Percentiles rank a stretch among this genome's conserved stretches.
Conservation (phyloP, 1,284 basidiomycete species). For the Boletellus deceptivus region DNA sequence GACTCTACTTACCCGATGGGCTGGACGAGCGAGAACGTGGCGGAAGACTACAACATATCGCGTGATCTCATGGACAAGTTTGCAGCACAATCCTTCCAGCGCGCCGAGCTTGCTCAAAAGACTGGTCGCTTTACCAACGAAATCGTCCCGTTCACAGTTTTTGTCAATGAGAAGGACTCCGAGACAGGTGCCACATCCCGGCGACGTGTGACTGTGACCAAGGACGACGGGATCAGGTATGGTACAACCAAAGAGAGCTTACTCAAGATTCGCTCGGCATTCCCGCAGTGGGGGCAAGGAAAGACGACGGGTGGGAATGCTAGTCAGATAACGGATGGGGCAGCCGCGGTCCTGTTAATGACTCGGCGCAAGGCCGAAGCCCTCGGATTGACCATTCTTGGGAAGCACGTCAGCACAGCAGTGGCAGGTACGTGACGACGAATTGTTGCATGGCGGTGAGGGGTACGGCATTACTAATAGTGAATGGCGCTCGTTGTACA, state of each 20-base stretch:
- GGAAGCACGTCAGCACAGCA: slow-evolving; percentile 74
- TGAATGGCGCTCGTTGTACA: slow-evolving; percentile 19
- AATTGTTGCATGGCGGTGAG: background rate
- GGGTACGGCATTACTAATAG: background rate
- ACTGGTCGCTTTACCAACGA: slow-evolving; percentile 72
- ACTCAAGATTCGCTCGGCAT: slow-evolving; percentile 71
- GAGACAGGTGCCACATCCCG: slow-evolving; percentile 46
- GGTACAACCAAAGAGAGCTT: slow-evolving; percentile 74
- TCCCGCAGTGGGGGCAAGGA: slow-evolving; percentile 82
- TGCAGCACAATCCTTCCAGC: slow-evolving; percentile 77
- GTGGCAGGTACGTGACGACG: slow-evolving; percentile 55
- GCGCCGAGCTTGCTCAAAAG: slow-evolving; percentile 66
- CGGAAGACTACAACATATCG: slow-evolving; percentile 76
- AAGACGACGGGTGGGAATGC: slow-evolving; percentile 90
- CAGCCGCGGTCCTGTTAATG: slow-evolving; percentile 85
- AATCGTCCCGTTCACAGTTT: slow-evolving; percentile 78
- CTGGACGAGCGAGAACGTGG: slow-evolving; percentile 79
- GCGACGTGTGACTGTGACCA: slow-evolving; percentile 56
- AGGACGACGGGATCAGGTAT: slow-evolving; percentile 82
- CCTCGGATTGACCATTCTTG: slow-evolving; percentile 72
- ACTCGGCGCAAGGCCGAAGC: slow-evolving; percentile 80
- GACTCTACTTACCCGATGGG: slow-evolving; percentile 78
- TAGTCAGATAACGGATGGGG: slow-evolving; percentile 85
- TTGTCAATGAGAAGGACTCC: slow-evolving; percentile 46
- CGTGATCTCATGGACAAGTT: slow-evolving; percentile 85